Evolutionary conservation across 352 stramenopile species (phyloP), one percentile per base, ranked within the genome.

Genomic region (Globisporangium orthogonon): DNA sequence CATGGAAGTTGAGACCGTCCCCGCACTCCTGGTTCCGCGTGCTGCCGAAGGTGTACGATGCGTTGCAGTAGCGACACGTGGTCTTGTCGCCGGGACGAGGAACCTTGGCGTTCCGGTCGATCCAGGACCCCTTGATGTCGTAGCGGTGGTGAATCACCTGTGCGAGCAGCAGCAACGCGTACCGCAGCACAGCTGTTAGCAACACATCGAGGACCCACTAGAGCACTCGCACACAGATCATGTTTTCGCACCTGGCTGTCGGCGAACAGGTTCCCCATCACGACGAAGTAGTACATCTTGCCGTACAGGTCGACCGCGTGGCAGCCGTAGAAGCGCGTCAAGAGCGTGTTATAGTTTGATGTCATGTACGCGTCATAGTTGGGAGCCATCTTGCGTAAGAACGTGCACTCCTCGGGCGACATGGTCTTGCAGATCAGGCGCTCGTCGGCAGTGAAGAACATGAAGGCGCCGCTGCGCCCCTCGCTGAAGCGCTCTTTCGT

Each of bases 251-350:
- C 81, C 54, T 91, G 82, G 7, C 80, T 94, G 41, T 94, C 84
- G 2, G 78, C 71, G 63, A 97, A 96, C 48, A 97, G 54, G 50
- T 97, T 97, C 14, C 73, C 84, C 89, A 97, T 97, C 31, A 97
- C 89, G 18, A 97, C 86, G 58, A 97, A 97, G 67, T 91, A 94
- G 71, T 95, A 96, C 71, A 88, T 92, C 48, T 95, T 92, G 31
- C 88, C 87, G 61, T 97, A 97, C 67, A 97, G 59, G 13, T 73
- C 81, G 18, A 97, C 83, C 1, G 79, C 77, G 63, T 97, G 89
- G 60, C 85, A 96, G 7, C 89, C 89, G 57, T 94, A 95, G 60
- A 96, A 97, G 1, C 87, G 87, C 28, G 83, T 96, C 30, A 97
- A 54, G 35, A 97, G 71, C 6, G 81, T 94, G 55, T 89, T 80